These are phyloP conservation scores for Metschnikowia hibisci DNA, from an alignment of 805 yeast genomes.

Conservation along the genomic window DNA sequence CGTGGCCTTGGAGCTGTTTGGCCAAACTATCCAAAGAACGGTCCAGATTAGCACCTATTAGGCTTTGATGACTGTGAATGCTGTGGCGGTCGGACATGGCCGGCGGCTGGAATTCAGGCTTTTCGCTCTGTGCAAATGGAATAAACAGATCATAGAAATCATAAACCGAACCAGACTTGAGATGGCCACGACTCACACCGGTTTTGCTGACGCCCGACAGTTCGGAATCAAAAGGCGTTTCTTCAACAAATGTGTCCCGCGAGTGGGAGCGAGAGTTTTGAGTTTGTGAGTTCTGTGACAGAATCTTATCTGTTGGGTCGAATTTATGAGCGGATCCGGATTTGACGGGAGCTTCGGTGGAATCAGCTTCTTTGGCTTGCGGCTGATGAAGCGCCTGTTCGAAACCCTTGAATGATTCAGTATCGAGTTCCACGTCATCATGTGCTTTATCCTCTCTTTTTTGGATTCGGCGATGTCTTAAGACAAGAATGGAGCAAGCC, in stretches of 20 bases:
- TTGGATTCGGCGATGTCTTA: constrained; percentile 29
- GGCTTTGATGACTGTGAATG: constrained; percentile 12
- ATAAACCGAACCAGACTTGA: constrained; percentile 28
- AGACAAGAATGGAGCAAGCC: constrained; percentile 24
- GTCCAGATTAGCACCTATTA: constrained; percentile 8
- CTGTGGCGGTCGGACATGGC: constrained; percentile 9
- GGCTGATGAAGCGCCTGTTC: constrained; percentile 35
- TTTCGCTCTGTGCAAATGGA: constrained; percentile 29
- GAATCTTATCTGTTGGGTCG: constrained; percentile 3
- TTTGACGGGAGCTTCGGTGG: not conserved
- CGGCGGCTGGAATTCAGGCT: constrained; percentile 10
- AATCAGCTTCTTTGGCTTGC: constrained; percentile 1
- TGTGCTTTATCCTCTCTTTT: constrained; percentile 28
- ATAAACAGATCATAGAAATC: constrained; percentile 42
- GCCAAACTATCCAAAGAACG: constrained; percentile 36
- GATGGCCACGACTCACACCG: constrained; percentile 2
- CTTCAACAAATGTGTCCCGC: not conserved
- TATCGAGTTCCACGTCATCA: constrained; percentile 35
- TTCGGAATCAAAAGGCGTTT: constrained; percentile 1
- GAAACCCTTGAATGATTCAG: constrained; percentile 33
- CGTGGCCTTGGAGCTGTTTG: constrained; percentile 34
- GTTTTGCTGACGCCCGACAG: not conserved
- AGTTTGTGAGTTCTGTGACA: not conserved
- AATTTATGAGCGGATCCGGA: constrained; percentile 1
- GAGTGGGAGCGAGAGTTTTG: constrained; percentile 1